Evolutionary conservation across 345 rosid species (phyloP), one percentile per base, ranked within the genome.

Genomic region (Clausena lansium): DNA sequence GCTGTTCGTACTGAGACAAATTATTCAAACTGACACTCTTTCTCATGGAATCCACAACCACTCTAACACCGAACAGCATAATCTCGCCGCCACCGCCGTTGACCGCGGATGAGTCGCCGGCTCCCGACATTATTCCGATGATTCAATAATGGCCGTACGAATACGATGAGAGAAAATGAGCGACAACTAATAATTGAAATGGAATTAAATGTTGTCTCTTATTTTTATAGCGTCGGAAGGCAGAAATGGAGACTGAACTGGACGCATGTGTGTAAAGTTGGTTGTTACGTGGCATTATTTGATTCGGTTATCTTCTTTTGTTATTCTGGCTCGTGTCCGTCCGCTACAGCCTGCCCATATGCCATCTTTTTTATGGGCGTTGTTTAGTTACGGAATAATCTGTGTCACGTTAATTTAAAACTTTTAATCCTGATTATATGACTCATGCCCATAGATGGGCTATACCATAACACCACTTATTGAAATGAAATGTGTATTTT

Each of bases 1-100:
- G 85, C 9, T 85, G 95, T 57, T 89, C 88, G 35, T 95, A 95
- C 75, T 95, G 88, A 35, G 97, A 90, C 70, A 95, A 82, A 73
- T 95, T 88, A 84, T 92, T 93, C 86, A 95, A 83, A 77, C 98
- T 93, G 25, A 95, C 99, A 63, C 93, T 83, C 83, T 93, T 95
- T 85, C 99, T 95, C 87, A 95, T 89, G 52, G 95, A 88, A 84
- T 95, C 99, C 78, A 95, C 96, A 41, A 95, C 93, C 75, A 95
- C 89, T 73, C 94, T 87, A 13, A 95, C 96, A 0, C 98, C 99
- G 54, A 95, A 95, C 79, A 95, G 86, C 98, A 92, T 90, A 75
- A 95, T 81, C 91, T 92, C 99, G 36, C 84, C 82, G 39, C 84
- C 84, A 2, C 66, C 76, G 0, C 63, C 65, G 41, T 19, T 47